phyloP scores from a whole-genome alignment of 169 alveolate species.

The Fabrea salina region DNA sequence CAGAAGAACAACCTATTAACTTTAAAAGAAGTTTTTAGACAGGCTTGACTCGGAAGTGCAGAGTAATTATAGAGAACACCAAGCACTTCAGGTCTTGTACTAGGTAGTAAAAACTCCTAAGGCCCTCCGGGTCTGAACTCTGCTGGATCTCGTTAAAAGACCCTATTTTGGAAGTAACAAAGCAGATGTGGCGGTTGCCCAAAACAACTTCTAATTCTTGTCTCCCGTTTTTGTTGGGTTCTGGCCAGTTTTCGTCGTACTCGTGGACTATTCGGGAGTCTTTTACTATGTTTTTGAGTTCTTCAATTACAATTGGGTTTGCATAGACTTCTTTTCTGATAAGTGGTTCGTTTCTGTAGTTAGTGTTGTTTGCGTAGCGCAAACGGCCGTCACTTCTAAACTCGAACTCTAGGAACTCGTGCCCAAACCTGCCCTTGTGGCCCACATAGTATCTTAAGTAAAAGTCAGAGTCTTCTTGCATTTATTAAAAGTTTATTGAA shows the following conservation, averaged over 20 bases:
- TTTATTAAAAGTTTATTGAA: not conserved
- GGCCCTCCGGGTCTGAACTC: slow-evolving; percentile 93
- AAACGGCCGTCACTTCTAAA: slow-evolving; percentile 91
- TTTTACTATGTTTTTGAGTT: slow-evolving; percentile 61
- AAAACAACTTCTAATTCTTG: slow-evolving; percentile 94
- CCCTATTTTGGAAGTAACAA: slow-evolving; percentile 91
- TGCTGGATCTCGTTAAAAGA: slow-evolving; percentile 90
- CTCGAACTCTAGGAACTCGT: slow-evolving; percentile 97
- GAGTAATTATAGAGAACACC: slow-evolving; percentile 89
- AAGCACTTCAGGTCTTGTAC: slow-evolving; percentile 93
- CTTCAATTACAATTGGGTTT: slow-evolving; percentile 58
- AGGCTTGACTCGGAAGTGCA: slow-evolving; percentile 88
- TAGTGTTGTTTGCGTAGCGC: slow-evolving; percentile 95
- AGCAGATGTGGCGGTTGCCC: slow-evolving; percentile 78
- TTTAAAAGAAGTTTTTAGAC: not conserved
- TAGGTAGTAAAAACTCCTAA: slow-evolving; percentile 90
- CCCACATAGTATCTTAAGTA: slow-evolving; percentile 76
- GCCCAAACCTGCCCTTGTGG: slow-evolving; percentile 95
- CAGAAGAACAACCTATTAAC: slow-evolving; percentile 42
- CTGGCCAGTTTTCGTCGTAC: slow-evolving; percentile 94
- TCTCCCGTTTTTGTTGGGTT: slow-evolving; percentile 93
- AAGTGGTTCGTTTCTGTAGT: slow-evolving; percentile 90
- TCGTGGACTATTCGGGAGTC: slow-evolving; percentile 90
- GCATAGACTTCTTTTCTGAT: slow-evolving; percentile 91
- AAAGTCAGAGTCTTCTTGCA: not conserved